Percentiles rank a stretch among this genome's conserved stretches.
Evolutionary conservation across 768 basidiomycete genomes (phyloP).

Genomic region (Cubamyces lactineus): DNA sequence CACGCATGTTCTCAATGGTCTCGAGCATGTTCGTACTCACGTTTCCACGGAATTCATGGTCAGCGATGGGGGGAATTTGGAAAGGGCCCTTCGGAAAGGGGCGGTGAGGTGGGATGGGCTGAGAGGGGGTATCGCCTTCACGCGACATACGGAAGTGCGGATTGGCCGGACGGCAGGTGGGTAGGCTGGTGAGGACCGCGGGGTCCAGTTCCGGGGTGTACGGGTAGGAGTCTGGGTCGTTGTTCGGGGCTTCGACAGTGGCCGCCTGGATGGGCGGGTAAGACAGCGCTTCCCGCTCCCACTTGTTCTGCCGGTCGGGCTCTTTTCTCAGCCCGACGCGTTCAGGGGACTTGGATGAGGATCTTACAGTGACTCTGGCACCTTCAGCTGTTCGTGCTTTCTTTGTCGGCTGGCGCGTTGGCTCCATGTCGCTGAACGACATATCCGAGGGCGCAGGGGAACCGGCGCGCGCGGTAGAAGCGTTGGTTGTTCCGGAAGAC

Average conservation of each 20-base stretch:
- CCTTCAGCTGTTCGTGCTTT: not conserved
- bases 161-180: not conserved
- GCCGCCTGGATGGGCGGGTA: not conserved
- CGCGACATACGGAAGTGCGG: not conserved
- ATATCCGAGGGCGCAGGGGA: too few species aligned
- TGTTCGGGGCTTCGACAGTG: not conserved
- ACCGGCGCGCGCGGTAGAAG: too few species aligned
- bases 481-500: too few species aligned
- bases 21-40: too few species aligned
- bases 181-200: not conserved
- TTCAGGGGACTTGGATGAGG: not conserved
- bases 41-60: too few species aligned
- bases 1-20: too few species aligned
- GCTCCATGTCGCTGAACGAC: too few species aligned
- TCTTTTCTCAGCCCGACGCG: not conserved
- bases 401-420: not conserved
- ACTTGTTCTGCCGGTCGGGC: not conserved
- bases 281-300: not conserved
- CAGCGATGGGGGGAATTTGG: too few species aligned
- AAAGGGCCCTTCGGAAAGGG: too few species aligned
- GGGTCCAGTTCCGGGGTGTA: slow-evolving; percentile 1
- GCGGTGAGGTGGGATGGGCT: too few species aligned
- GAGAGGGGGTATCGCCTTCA: too few species aligned
- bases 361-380: not conserved
- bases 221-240: too few species aligned